phyloP scores from a whole-genome alignment of 2,329 filamentous ascomycete genomes.

The Cercospora sojina region DNA sequence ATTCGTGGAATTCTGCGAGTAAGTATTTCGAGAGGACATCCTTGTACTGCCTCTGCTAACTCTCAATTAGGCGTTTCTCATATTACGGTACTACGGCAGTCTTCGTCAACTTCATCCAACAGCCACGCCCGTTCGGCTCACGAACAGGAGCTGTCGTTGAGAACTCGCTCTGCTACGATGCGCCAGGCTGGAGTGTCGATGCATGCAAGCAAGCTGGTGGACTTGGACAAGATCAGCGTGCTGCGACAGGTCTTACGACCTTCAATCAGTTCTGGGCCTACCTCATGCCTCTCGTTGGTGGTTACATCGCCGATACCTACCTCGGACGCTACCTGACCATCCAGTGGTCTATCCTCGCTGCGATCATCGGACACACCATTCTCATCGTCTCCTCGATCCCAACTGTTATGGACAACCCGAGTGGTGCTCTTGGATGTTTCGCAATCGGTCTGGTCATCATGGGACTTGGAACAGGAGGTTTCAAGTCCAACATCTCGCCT shows the following conservation, averaged over 20 bases:
- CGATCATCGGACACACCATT: conserved; percentile 65
- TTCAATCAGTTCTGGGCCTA: conserved; percentile 53
- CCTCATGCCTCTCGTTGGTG: conserved; percentile 47
- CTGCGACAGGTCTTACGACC: conserved; percentile 47
- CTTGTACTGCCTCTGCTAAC: neutral
- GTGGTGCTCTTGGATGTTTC: conserved; percentile 62
- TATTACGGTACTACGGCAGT: conserved; percentile 47
- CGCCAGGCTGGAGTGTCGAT: conserved; percentile 39
- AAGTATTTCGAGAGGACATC: neutral
- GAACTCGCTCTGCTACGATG: conserved; percentile 29
- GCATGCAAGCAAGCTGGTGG: conserved; percentile 40
- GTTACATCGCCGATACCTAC: conserved; percentile 63
- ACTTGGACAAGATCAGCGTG: conserved; percentile 44
- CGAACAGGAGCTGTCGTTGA: conserved; percentile 44
- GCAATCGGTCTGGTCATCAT: conserved; percentile 65
- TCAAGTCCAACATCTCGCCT: conserved; percentile 72
- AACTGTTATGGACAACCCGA: conserved; percentile 56
- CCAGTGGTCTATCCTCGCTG: conserved; percentile 61
- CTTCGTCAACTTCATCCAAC: conserved; percentile 52
- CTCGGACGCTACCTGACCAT: conserved; percentile 69
- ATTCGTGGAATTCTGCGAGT: conserved; percentile 50
- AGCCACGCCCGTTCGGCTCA: conserved; percentile 35
- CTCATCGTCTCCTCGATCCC: conserved; percentile 66
- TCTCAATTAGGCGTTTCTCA: conserved; percentile 40
- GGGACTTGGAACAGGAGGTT: conserved; percentile 72